Evolutionary conservation across 495 filamentous ascomycete species (phyloP).

Genomic region (Trichoderma gamsii): DNA sequence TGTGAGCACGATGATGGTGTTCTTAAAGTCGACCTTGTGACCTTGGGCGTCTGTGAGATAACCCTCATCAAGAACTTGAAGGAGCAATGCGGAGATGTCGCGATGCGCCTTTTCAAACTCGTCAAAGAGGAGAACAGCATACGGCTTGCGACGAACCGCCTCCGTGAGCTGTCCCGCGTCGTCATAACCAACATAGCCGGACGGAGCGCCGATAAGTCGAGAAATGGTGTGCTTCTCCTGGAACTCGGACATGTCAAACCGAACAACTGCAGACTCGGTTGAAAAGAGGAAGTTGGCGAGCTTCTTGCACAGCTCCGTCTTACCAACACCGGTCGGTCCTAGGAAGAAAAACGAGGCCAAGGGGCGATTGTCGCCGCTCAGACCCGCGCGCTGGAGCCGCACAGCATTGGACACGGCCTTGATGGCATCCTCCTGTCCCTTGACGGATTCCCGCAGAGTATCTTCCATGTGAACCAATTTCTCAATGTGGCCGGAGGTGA

Average conservation of each 20-base stretch:
- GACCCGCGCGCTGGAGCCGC: slow-evolving; percentile 84
- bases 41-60: slow-evolving; percentile 94
- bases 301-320: slow-evolving; percentile 96
- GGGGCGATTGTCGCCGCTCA: slow-evolving; percentile 85
- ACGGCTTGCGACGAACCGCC: slow-evolving; percentile 89
- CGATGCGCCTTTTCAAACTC: slow-evolving; percentile 97
- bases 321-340: slow-evolving; percentile 92
- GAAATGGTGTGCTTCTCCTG: slow-evolving; percentile 96
- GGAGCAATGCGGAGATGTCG: slow-evolving; percentile 87
- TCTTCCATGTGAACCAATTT: slow-evolving; percentile 95
- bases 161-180: slow-evolving; percentile 96
- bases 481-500: slow-evolving; percentile 88
- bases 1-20: slow-evolving; percentile 92
- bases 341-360: slow-evolving; percentile 96
- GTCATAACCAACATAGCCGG: slow-evolving; percentile 94
- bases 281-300: slow-evolving; percentile 90
- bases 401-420: slow-evolving; percentile 89
- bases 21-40: slow-evolving; percentile 92
- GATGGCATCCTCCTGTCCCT: slow-evolving; percentile 91
- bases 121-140: slow-evolving; percentile 90
- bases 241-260: slow-evolving; percentile 98
- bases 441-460: slow-evolving; percentile 71
- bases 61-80: slow-evolving; percentile 94
- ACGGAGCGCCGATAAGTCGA: slow-evolving; percentile 83
- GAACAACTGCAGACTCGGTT: slow-evolving; percentile 78